phyloP scores from a whole-genome alignment of 228 moss, liverwort and hornwort genomes.

The Sphagnum magellanicum region DNA sequence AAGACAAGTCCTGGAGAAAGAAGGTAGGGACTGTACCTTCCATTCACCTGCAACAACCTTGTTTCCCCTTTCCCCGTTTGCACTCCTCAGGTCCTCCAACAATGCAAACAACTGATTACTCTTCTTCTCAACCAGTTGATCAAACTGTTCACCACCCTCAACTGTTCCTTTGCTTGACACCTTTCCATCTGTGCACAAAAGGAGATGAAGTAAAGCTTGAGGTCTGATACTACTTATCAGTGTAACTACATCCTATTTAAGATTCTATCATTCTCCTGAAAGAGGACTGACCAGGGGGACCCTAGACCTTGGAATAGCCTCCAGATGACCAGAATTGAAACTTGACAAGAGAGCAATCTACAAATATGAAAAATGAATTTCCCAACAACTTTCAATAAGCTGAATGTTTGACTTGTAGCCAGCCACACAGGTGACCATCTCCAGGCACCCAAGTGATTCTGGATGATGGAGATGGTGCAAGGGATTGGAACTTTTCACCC shows the following conservation, averaged over 20 bases:
- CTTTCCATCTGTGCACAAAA: not conserved
- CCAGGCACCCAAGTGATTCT: no score
- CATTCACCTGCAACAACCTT: constrained; percentile 35
- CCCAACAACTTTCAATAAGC: not conserved
- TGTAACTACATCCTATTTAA: not conserved
- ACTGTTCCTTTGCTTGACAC: not conserved
- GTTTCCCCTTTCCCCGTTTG: constrained; percentile 48
- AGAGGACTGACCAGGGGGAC: no score
- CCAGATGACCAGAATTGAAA: not conserved
- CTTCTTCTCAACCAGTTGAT: constrained; percentile 44
- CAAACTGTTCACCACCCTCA: constrained; percentile 3
- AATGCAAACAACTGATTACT: constrained; percentile 33
- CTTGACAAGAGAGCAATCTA: not conserved
- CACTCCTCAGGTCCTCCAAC: constrained; percentile 40
- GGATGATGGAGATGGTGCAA: no score
- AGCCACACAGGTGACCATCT: not conserved
- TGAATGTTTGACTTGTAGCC: not conserved
- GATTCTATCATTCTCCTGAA: no score
- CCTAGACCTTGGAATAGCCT: no score
- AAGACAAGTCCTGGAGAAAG: not conserved
- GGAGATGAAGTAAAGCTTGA: not conserved
- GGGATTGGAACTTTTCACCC: no score
- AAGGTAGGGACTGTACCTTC: constrained; percentile 28
- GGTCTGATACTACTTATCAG: not conserved
- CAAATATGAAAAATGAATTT: not conserved